Conservation (phyloP, 2,329 filamentous ascomycete genomes). For the Delphinella strobiligena region DNA sequence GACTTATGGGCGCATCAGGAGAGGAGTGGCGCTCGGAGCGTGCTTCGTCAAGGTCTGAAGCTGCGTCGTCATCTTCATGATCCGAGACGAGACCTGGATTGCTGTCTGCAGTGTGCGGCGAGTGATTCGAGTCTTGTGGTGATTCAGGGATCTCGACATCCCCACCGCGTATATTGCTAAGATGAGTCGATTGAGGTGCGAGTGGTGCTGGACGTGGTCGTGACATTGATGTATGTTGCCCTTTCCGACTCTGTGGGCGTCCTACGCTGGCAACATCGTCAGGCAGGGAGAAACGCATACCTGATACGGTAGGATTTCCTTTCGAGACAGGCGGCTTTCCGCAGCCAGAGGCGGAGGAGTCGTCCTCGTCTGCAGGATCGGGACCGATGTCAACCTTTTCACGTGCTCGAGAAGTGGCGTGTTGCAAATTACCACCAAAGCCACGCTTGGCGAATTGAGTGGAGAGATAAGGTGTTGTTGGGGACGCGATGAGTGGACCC, state of each 20-base stretch:
- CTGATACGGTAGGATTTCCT: not conserved
- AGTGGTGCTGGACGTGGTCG: slow-evolving; percentile 22
- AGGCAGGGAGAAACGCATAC: not conserved
- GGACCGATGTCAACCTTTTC: slow-evolving; percentile 21
- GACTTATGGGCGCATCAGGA: slow-evolving; percentile 15
- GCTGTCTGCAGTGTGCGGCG: slow-evolving; percentile 36
- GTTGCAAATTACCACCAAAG: slow-evolving; percentile 26
- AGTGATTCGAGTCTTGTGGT: slow-evolving; percentile 24
- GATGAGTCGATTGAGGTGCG: slow-evolving; percentile 8
- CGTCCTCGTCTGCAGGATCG: slow-evolving; percentile 12
- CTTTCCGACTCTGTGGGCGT: slow-evolving; percentile 18
- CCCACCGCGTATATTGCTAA: not conserved
- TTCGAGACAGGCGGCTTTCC: not conserved
- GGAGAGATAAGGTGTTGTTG: slow-evolving; percentile 28
- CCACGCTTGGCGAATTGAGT: slow-evolving; percentile 28
- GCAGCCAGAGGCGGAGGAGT: not conserved
- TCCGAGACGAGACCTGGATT: slow-evolving; percentile 39
- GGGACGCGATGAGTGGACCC: slow-evolving; percentile 4
- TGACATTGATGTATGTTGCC: slow-evolving; percentile 14
- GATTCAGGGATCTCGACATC: slow-evolving; percentile 17
- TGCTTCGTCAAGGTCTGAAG: slow-evolving; percentile 16
- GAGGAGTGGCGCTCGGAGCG: slow-evolving; percentile 13
- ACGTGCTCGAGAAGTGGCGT: slow-evolving; percentile 18
- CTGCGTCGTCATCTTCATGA: slow-evolving; percentile 37
- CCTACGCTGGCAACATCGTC: slow-evolving; percentile 10